A percentile compares a stretch with the other conserved stretches of the same genome.
Conservation (phyloP, 495 filamentous ascomycete genomes). For the Xylaria cubensis region DNA sequence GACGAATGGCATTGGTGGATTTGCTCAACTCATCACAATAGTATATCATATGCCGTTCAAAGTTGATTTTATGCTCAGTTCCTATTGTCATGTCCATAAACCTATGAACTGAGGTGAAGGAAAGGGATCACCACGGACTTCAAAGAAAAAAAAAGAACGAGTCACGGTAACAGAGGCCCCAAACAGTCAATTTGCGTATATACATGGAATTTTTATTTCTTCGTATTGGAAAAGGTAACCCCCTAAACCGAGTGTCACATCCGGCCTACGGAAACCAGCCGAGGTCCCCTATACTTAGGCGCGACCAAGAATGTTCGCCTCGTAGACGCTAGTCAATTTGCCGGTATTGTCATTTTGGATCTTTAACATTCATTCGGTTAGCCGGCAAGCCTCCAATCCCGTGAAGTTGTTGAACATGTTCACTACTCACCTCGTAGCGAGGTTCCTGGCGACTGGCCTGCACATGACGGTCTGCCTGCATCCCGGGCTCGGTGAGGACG, state of each 20-base stretch:
- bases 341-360: constrained; percentile 53
- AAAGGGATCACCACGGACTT: not conserved
- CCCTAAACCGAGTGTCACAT: not conserved
- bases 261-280: not conserved
- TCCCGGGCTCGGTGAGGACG: constrained; percentile 48
- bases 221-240: not conserved
- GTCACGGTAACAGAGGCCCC: not conserved
- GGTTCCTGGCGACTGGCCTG: constrained; percentile 46
- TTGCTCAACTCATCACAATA: not conserved
- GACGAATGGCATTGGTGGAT: not conserved
- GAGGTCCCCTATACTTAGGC: constrained; percentile 21
- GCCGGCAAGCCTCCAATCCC: not conserved
- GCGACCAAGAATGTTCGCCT: constrained; percentile 49
- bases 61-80: not conserved
- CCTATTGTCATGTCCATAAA: not conserved
- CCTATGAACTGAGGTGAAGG: not conserved
- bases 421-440: constrained; percentile 48
- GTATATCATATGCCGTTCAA: not conserved
- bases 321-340: constrained; percentile 48
- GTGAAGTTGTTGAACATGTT: too few species aligned
- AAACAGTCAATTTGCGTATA: not conserved
- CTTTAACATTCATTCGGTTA: constrained; percentile 25
- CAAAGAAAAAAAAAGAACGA: not conserved
- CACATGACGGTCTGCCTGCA: constrained; percentile 50
- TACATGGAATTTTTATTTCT: not conserved